These are phyloP conservation scores for Brassica hybrid DNA, from an alignment of 441 rosid genomes.

Conservation along the genomic window DNA sequence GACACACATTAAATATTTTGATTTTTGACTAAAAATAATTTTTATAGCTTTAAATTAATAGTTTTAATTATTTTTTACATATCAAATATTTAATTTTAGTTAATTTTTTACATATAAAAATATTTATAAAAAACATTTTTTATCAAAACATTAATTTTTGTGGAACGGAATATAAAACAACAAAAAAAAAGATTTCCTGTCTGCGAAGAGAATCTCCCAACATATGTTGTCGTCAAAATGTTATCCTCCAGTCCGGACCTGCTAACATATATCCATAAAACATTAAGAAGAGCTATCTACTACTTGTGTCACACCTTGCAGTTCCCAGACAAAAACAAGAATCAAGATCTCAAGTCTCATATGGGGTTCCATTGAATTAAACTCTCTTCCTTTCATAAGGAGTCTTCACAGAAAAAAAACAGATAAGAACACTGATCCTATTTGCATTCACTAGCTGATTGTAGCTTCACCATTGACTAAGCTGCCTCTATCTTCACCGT, in stretches of 20 bases:
- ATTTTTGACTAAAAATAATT: too few species aligned
- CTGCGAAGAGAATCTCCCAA: constrained; percentile 26
- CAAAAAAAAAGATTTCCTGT: neutral
- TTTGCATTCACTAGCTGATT: constrained; percentile 49
- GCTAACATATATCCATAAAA: neutral
- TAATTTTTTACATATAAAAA: too few species aligned
- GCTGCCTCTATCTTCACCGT: constrained; percentile 50
- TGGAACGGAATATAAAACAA: neutral
- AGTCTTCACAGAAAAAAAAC: constrained; percentile 3
- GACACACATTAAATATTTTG: too few species aligned
- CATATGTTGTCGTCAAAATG: constrained; percentile 15
- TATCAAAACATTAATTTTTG: too few species aligned
- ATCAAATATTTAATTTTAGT: too few species aligned
- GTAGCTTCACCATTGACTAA: constrained; percentile 78
- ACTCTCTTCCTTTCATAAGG: too few species aligned
- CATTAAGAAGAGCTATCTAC: constrained; percentile 12
- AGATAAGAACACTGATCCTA: constrained; percentile 27
- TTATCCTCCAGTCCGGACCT: constrained; percentile 10
- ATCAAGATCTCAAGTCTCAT: neutral
- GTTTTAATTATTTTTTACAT: too few species aligned
- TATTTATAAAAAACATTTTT: too few species aligned
- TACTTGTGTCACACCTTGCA: constrained; percentile 15
- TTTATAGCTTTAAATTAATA: too few species aligned
- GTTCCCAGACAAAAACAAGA: neutral
- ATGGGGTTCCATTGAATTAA: too few species aligned